Conservation (phyloP, 495 filamentous ascomycete species). For the Hyaloscypha hepaticicola region DNA sequence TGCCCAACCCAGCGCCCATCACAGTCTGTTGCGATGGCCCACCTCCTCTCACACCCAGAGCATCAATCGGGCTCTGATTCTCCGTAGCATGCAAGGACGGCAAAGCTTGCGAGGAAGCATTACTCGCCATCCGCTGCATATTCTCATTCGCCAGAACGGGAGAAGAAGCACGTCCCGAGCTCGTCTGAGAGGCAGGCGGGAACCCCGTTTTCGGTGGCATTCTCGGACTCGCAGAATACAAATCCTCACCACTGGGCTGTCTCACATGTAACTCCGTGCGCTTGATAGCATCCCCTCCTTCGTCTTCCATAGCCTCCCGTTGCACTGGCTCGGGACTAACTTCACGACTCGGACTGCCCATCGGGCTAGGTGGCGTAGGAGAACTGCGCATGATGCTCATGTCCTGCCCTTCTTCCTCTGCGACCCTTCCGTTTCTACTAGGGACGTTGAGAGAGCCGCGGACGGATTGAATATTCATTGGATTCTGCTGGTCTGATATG, state of each 20-base stretch:
- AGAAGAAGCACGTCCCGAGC: background rate
- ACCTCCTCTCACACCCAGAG: background rate
- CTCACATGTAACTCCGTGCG: background rate
- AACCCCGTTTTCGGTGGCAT: conserved; percentile 3
- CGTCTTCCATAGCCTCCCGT: background rate
- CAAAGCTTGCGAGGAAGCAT: no score
- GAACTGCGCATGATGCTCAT: conserved; percentile 1
- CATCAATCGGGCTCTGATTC: background rate
- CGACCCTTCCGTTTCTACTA: background rate
- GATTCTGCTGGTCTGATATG: conserved; percentile 11
- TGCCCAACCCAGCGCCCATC: background rate
- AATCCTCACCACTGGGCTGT: background rate
- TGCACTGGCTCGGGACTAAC: conserved; percentile 2
- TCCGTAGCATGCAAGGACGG: no score
- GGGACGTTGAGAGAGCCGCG: background rate
- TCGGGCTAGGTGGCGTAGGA: conserved; percentile 20
- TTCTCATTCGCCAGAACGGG: background rate
- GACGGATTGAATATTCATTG: background rate
- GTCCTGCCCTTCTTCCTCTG: background rate
- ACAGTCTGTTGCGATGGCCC: background rate
- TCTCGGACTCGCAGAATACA: conserved; percentile 18
- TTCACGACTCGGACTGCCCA: conserved; percentile 5
- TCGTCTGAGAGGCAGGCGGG: background rate
- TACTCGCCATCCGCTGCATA: background rate
- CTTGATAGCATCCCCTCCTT: background rate